Conservation (phyloP, 2,329 filamentous ascomycete genomes). For the Phaeosphaeria sp. region DNA sequence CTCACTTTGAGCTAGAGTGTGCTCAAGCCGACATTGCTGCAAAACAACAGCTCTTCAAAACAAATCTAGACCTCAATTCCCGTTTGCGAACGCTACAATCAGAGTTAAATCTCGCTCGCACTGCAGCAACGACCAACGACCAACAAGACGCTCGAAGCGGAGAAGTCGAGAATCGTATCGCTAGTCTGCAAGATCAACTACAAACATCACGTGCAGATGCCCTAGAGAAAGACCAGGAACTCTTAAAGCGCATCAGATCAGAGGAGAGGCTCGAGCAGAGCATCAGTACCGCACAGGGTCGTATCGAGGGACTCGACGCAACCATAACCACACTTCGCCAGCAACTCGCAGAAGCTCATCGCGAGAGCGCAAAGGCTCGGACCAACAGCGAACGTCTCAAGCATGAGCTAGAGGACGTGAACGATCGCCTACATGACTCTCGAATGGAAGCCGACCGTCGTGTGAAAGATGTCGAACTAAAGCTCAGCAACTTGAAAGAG, state of each 20-base stretch:
- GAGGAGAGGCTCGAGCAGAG: slow-evolving; percentile 33
- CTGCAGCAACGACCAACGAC: slow-evolving; percentile 1
- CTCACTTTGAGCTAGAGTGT: slow-evolving; percentile 35
- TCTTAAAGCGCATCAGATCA: slow-evolving; percentile 29
- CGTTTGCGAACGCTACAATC: slow-evolving; percentile 25
- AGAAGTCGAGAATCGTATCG: slow-evolving; percentile 10
- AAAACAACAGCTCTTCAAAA: slow-evolving; percentile 35
- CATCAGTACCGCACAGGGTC: slow-evolving; percentile 33
- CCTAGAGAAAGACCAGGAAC: slow-evolving; percentile 31
- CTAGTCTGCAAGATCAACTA: slow-evolving; percentile 28
- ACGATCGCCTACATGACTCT: slow-evolving; percentile 32
- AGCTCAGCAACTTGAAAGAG: slow-evolving; percentile 38
- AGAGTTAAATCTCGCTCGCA: slow-evolving; percentile 21
- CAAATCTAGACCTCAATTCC: slow-evolving; percentile 30
- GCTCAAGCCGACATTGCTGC: slow-evolving; percentile 30
- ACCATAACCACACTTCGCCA: slow-evolving; percentile 37
- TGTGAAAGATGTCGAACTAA: slow-evolving; percentile 37
- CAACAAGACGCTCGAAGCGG: slow-evolving; percentile 4
- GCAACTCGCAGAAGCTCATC: slow-evolving; percentile 41
- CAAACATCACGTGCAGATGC: slow-evolving; percentile 25
- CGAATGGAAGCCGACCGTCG: slow-evolving; percentile 36
- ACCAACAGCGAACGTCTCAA: slow-evolving; percentile 35
- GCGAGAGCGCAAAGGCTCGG: slow-evolving; percentile 28
- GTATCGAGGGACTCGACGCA: slow-evolving; percentile 37
- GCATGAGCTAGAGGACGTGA: slow-evolving; percentile 31